phyloP scores from a whole-genome alignment of 2,329 filamentous ascomycete genomes.

The Acrodontium crateriforme region DNA sequence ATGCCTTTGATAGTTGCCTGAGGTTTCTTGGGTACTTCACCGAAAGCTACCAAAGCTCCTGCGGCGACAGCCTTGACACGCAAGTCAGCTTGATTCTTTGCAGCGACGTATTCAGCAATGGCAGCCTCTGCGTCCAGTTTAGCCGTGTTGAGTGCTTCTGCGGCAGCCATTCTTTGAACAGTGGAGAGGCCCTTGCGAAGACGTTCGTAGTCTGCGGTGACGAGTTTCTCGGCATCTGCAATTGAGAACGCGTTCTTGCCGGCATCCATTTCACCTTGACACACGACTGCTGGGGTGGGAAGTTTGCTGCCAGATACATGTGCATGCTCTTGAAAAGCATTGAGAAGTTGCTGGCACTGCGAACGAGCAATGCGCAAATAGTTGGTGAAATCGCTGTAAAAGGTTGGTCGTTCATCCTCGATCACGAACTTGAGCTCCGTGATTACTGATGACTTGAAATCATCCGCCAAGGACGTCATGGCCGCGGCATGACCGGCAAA shows the following conservation, averaged over 20 bases:
- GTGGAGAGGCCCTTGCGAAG: conserved; percentile 82
- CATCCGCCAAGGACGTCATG: conserved; percentile 25
- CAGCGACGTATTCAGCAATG: conserved; percentile 63
- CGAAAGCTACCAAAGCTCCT: conserved; percentile 77
- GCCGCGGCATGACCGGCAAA: conserved; percentile 75
- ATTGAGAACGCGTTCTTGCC: conserved; percentile 89
- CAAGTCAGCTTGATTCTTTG: conserved; percentile 72
- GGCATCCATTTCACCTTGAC: conserved; percentile 84
- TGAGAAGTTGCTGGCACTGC: conserved; percentile 79
- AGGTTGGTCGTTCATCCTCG: conserved; percentile 64
- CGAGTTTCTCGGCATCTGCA: conserved; percentile 72
- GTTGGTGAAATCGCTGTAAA: conserved; percentile 81
- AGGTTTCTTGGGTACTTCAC: conserved; percentile 81
- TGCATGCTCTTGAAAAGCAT: conserved; percentile 81
- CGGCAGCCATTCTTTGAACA: conserved; percentile 72
- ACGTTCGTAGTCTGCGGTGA: conserved; percentile 72
- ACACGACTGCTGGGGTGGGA: conserved; percentile 72
- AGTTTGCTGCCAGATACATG: conserved; percentile 64
- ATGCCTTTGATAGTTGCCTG: conserved; percentile 86
- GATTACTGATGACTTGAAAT: conserved; percentile 46
- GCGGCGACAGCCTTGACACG: conserved; percentile 78
- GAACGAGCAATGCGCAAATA: conserved; percentile 80
- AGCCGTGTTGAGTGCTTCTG: conserved; percentile 65
- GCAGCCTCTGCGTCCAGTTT: conserved; percentile 54
- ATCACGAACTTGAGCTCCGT: conserved; percentile 58